Evolutionary conservation across 805 yeast species (phyloP).

Genomic region (Candida endomychidarum): DNA sequence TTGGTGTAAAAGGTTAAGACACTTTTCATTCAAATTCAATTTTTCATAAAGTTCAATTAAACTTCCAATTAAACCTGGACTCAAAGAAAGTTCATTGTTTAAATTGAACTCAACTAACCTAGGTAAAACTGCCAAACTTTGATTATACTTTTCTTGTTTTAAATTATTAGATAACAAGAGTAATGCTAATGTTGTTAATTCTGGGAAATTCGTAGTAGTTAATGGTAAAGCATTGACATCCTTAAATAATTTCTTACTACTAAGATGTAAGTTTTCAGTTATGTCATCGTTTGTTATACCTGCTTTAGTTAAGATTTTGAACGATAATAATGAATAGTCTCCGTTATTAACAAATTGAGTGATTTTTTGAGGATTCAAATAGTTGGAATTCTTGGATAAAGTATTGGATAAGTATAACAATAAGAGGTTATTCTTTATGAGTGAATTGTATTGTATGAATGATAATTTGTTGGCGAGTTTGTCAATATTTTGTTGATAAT

Average conservation of each 20-base stretch:
- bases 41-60: conserved; percentile 51
- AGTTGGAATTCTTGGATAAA: conserved; percentile 24
- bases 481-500: conserved; percentile 36
- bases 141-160: conserved; percentile 24
- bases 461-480: conserved; percentile 28
- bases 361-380: conserved; percentile 18
- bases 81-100: conserved; percentile 20
- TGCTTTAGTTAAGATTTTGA: conserved; percentile 29
- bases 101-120: conserved; percentile 19
- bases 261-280: conserved; percentile 14
- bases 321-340: conserved; percentile 32
- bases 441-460: conserved; percentile 38
- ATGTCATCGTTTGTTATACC: conserved; percentile 30
- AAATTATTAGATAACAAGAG: conserved; percentile 28
- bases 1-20: conserved; percentile 21
- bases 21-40: conserved; percentile 34
- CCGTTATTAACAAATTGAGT: conserved; percentile 22
- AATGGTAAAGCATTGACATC: conserved; percentile 12
- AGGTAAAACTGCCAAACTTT: conserved; percentile 37
- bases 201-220: conserved; percentile 12
- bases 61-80: conserved; percentile 53
- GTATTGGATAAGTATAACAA: conserved; percentile 43
- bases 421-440: conserved; percentile 46
- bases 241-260: conserved; percentile 24
- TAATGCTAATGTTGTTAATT: conserved; percentile 26